Evolutionary conservation across 2,329 filamentous ascomycete species (phyloP).

Genomic region (Verticillium zaregamsianum): DNA sequence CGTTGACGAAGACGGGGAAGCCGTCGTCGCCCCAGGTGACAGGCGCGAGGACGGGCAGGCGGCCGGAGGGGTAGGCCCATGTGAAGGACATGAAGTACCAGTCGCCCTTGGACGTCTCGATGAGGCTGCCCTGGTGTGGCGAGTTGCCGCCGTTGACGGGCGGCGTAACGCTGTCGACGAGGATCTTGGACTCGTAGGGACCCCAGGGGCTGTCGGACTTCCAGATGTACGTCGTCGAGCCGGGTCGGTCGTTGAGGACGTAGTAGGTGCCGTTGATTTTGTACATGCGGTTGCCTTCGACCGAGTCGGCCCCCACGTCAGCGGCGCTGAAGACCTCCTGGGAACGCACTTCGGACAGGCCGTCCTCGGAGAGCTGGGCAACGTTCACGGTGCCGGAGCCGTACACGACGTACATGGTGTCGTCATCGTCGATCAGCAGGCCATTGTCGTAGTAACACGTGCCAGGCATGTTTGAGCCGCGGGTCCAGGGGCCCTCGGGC

Average conservation of each 20-base stretch:
- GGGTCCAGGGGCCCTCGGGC: slow-evolving; percentile 38
- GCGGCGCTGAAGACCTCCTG: slow-evolving; percentile 38
- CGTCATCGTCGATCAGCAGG: slow-evolving; percentile 54
- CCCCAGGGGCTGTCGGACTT: slow-evolving; percentile 47
- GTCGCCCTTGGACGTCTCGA: slow-evolving; percentile 44
- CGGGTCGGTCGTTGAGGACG: slow-evolving; percentile 45
- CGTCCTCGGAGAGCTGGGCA: slow-evolving; percentile 46
- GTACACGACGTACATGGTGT: slow-evolving; percentile 55
- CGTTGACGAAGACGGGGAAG: slow-evolving; percentile 39
- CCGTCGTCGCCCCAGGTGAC: slow-evolving; percentile 48
- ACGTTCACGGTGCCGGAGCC: slow-evolving; percentile 44
- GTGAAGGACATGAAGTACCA: slow-evolving; percentile 59
- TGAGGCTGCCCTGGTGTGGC: slow-evolving; percentile 52
- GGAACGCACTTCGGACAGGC: slow-evolving; percentile 36
- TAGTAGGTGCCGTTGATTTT: slow-evolving; percentile 53
- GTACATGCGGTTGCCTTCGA: slow-evolving; percentile 55
- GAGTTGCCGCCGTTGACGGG: slow-evolving; percentile 40
- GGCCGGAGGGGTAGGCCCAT: slow-evolving; percentile 50
- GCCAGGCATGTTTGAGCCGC: slow-evolving; percentile 22
- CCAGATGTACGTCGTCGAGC: slow-evolving; percentile 41
- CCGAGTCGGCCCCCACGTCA: slow-evolving; percentile 23
- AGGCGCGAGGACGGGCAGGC: slow-evolving; percentile 53
- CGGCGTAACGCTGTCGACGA: slow-evolving; percentile 35
- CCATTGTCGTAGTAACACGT: slow-evolving; percentile 56
- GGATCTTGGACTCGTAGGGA: slow-evolving; percentile 41